Base-by-base conservation (phyloP, 2,329 filamentous ascomycete genomes). In the Lecanosticta acicola region DNA sequence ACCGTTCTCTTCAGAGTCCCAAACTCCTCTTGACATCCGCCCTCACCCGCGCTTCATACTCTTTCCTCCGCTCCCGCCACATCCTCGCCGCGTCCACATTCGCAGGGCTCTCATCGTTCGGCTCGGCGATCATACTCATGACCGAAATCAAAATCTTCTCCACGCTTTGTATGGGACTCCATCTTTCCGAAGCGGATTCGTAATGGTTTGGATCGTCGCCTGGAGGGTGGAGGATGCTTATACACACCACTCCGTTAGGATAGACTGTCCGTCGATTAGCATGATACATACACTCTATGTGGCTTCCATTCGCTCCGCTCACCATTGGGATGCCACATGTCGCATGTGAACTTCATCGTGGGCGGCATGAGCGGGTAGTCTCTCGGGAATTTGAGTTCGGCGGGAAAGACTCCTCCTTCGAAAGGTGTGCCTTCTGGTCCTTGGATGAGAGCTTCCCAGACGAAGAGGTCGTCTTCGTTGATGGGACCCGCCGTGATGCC, bases 191-290 rank as follows among this genome's bases (percentile, higher is more conserved):
- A 5, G 93, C 91, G 60, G 91, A 87, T 70, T 97, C 91, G 77
- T 97, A 97, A 74, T 95, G 90, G 72, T 96, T 96, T 44, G 93
- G 93, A 69, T 97, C 91, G 71, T 97, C 91, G 61, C 93, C 91
- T 2, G 91, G 91, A 2, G 91, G 85, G 69, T 97, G 91, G 2
- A 97, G 82, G 71, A 97, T 97, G n/a, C 87, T 94, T 63, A 97
- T 97, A 73, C 91, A 97, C 59, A 97, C 93, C 14, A 91, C 79
- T 54, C 91, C 91, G 65, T 85, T 91, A 13, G 85, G 79, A 66
- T 97, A 97, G 42, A 97, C 90, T 95, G 36, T 41, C 19, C 26
- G n/a, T 29, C 1, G 11, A 32, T 37, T 14, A 26, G 19, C 3
- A 39, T n/a, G 14, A 4, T 3, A 20, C 32, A 10, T 17, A 11